A percentile compares a stretch with the other conserved stretches of the same genome.
phyloP scores from a whole-genome alignment of 2,329 filamentous ascomycete genomes.

The Colletotrichum salicis region DNA sequence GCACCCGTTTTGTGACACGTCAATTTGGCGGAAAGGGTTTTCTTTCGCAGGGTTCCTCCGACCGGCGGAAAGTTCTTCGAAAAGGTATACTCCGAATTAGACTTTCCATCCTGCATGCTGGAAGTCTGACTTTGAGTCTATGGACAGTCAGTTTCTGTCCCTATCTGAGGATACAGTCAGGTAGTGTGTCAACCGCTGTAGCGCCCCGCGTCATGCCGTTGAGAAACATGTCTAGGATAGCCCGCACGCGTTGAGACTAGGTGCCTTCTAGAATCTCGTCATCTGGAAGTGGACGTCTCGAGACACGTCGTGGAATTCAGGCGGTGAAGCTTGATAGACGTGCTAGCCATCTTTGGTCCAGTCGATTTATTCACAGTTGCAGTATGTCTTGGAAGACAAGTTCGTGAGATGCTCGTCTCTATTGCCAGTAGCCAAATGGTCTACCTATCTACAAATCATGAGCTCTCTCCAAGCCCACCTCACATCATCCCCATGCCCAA shows the following conservation, averaged over 20 bases:
- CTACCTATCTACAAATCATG: slow-evolving; percentile 17
- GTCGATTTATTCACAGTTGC: background rate
- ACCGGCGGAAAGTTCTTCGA: background rate
- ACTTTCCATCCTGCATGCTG: background rate
- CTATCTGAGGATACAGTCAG: background rate
- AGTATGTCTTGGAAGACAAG: background rate
- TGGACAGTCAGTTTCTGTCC: background rate
- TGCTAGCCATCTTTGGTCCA: background rate
- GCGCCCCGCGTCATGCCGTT: slow-evolving; percentile 7
- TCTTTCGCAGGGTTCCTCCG: background rate
- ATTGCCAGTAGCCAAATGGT: slow-evolving; percentile 21
- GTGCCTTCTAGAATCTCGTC: background rate
- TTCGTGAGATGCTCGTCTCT: slow-evolving; percentile 26
- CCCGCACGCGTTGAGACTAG: background rate
- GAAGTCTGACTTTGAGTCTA: background rate
- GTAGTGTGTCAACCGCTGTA: background rate
- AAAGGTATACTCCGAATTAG: background rate
- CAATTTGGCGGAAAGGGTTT: too few relatives aligned
- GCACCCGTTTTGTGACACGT: too few relatives aligned
- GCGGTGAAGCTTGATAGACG: background rate
- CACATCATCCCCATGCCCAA: slow-evolving; percentile 3
- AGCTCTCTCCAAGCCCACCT: background rate
- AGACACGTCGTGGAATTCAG: background rate
- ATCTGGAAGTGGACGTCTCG: background rate
- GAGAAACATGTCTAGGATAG: background rate